A percentile compares a stretch with the other conserved stretches of the same genome.
These are phyloP conservation scores for Steccherinum ochraceum DNA, from an alignment of 768 basidiomycete species.

Conservation along the genomic window DNA sequence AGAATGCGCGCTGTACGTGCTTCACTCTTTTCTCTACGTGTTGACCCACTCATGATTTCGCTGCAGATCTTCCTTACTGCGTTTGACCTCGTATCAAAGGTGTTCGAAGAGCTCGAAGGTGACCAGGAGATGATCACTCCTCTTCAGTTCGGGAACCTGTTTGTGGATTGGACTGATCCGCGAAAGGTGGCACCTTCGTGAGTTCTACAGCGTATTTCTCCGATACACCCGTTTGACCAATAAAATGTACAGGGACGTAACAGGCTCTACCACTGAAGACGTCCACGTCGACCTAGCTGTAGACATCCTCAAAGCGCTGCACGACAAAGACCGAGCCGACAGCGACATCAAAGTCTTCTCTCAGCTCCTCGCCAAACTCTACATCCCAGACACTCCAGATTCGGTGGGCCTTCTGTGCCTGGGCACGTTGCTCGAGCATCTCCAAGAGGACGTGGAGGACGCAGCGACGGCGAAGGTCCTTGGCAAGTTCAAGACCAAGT, in stretches of 20 bases:
- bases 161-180: conserved; percentile 40
- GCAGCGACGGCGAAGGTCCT: conserved; percentile 46
- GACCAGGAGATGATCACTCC: conserved; percentile 23
- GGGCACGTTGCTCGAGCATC: conserved; percentile 40
- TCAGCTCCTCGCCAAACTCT: conserved; percentile 56
- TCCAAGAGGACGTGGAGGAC: conserved; percentile 51
- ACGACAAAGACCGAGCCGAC: conserved; percentile 43
- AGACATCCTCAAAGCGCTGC: conserved; percentile 45
- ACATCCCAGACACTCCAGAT: conserved; percentile 36
- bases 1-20: conserved; percentile 35
- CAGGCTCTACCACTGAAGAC: not conserved
- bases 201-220: not conserved
- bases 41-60: not conserved
- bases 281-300: conserved; percentile 55
- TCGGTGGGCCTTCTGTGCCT: conserved; percentile 38
- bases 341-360: conserved; percentile 59
- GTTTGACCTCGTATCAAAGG: conserved; percentile 24
- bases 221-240: conserved; percentile 11
- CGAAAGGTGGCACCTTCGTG: conserved; percentile 25
- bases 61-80: conserved; percentile 31
- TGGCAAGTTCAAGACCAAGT: conserved; percentile 41
- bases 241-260: not conserved
- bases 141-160: conserved; percentile 28
- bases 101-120: conserved; percentile 27
- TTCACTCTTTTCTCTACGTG: conserved; percentile 5